A percentile compares a stretch with the other conserved stretches of the same genome.
These are phyloP conservation scores for Penicillium ochrochloron DNA, from an alignment of 495 filamentous ascomycete genomes.

Conservation along the genomic window DNA sequence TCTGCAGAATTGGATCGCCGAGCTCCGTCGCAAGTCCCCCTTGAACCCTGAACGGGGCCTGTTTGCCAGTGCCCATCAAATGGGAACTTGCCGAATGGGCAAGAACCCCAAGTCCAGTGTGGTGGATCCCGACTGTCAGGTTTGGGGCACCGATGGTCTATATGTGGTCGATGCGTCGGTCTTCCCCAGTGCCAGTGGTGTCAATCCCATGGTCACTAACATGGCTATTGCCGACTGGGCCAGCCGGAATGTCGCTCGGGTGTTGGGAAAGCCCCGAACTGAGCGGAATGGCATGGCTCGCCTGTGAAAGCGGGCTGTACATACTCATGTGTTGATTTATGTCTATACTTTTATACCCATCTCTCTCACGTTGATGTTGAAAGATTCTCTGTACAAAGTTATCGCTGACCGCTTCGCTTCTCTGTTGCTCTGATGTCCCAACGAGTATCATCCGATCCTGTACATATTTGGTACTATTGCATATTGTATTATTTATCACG, in stretches of 20 bases:
- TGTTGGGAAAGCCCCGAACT: conserved; percentile 26
- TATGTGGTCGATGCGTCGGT: conserved; percentile 88
- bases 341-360: conserved; percentile 3
- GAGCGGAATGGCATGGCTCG: conserved; percentile 27
- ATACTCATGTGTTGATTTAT: not conserved
- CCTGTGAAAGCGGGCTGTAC: conserved; percentile 18
- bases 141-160: conserved; percentile 75
- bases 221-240: conserved; percentile 75
- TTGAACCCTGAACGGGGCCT: conserved; percentile 47
- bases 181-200: conserved; percentile 86
- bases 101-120: conserved; percentile 62
- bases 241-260: conserved; percentile 43
- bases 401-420: not conserved
- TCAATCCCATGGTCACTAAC: conserved; percentile 91
- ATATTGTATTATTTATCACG: not conserved
- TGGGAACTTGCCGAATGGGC: conserved; percentile 89
- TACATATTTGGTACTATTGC: not conserved
- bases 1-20: conserved; percentile 70
- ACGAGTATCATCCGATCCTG: not conserved
- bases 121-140: conserved; percentile 72
- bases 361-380: conserved; percentile 3
- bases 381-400: conserved; percentile 4
- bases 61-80: conserved; percentile 80
- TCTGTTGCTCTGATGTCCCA: not conserved
- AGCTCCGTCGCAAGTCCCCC: conserved; percentile 61